A percentile compares a stretch with the other conserved stretches of the same genome.
phyloP scores from a whole-genome alignment of 2,329 filamentous ascomycete species.

The Arthrocladium fulminans region DNA sequence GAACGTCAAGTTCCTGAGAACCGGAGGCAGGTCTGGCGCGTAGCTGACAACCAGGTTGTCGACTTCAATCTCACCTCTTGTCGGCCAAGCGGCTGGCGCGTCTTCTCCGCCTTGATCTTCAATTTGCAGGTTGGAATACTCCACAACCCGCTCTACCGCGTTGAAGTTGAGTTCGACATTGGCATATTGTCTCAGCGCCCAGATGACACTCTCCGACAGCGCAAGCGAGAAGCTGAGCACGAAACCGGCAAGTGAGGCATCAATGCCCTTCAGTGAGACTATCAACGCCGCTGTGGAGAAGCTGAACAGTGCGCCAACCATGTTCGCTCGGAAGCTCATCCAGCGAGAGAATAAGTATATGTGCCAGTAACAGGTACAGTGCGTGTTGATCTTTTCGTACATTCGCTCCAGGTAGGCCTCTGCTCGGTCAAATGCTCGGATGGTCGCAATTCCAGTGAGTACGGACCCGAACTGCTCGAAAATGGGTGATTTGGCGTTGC shows the following conservation, averaged over 20 bases:
- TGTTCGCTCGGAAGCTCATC: conserved; percentile 63
- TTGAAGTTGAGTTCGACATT: conserved; percentile 72
- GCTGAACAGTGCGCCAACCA: conserved; percentile 61
- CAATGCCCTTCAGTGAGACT: conserved; percentile 51
- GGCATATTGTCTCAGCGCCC: conserved; percentile 58
- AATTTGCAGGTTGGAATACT: conserved; percentile 61
- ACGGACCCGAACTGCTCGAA: conserved; percentile 72
- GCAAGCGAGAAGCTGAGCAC: conserved; percentile 65
- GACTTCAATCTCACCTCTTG: conserved; percentile 64
- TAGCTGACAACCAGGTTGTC: conserved; percentile 63
- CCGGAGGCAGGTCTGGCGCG: conserved; percentile 59
- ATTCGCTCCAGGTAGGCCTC: conserved; percentile 60
- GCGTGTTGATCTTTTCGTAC: conserved; percentile 60
- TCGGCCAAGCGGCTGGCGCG: conserved; percentile 66
- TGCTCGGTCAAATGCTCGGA: conserved; percentile 64
- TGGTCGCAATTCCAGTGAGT: conserved; percentile 63
- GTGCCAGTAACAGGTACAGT: conserved; percentile 57
- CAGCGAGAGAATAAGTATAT: conserved; percentile 67
- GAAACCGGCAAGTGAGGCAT: conserved; percentile 65
- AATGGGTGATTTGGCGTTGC: conserved; percentile 65
- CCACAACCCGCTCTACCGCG: conserved; percentile 63
- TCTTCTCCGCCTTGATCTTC: conserved; percentile 55
- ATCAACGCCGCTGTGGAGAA: conserved; percentile 57
- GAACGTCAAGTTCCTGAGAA: conserved; percentile 62
- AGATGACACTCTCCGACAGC: conserved; percentile 56